Conservation (phyloP, 2,329 filamentous ascomycete genomes). For the Botrytis pseudocinerea region DNA sequence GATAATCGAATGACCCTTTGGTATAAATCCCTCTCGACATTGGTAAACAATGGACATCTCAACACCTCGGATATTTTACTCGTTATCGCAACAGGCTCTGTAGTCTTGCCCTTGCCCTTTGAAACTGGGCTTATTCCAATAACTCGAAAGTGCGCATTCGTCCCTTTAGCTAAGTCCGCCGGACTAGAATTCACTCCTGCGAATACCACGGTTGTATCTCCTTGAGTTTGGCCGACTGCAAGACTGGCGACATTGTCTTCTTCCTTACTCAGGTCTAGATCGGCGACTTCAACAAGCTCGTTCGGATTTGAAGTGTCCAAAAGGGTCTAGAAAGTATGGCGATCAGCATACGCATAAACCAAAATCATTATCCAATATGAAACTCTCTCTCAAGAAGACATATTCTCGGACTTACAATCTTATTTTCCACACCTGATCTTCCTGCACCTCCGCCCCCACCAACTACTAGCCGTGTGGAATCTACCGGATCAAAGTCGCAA, state of each 20-base stretch:
- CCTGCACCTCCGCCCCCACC: slow-evolving; percentile 85
- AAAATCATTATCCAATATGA: not conserved
- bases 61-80: slow-evolving; percentile 53
- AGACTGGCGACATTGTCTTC: slow-evolving; percentile 90
- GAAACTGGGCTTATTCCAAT: slow-evolving; percentile 57
- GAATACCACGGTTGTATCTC: slow-evolving; percentile 58
- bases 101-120: slow-evolving; percentile 40
- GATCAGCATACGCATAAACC: not conserved
- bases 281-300: slow-evolving; percentile 61
- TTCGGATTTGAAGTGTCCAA: slow-evolving; percentile 38
- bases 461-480: slow-evolving; percentile 74
- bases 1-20: slow-evolving; percentile 60
- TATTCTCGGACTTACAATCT: slow-evolving; percentile 64
- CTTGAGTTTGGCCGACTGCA: slow-evolving; percentile 63
- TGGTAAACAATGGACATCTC: slow-evolving; percentile 54
- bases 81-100: slow-evolving; percentile 36
- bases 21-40: slow-evolving; percentile 54
- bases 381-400: not conserved
- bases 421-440: slow-evolving; percentile 80
- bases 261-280: slow-evolving; percentile 75
- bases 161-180: slow-evolving; percentile 69
- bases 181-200: slow-evolving; percentile 84
- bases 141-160: slow-evolving; percentile 81
- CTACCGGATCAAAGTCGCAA: slow-evolving; percentile 82
- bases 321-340: slow-evolving; percentile 36